Conservation (phyloP, 148 eudicot genomes). For the Amaranthus hypochondriacus region DNA sequence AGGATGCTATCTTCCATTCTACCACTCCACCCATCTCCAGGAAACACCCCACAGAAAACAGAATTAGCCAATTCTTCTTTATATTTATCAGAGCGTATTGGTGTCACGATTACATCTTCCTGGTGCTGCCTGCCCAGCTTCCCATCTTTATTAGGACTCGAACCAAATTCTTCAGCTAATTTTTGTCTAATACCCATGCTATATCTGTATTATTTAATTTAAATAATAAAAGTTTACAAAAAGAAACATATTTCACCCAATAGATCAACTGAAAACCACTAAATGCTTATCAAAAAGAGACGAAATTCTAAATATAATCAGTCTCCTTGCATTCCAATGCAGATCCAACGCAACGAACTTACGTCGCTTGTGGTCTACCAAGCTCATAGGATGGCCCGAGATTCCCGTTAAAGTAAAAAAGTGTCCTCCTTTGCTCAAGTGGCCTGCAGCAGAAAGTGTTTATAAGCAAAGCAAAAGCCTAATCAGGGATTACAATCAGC, state of each 20-base stretch:
- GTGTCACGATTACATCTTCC: constrained; percentile 78
- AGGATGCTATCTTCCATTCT: constrained; percentile 96
- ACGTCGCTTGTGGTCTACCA: constrained; percentile 89
- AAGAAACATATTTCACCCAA: not conserved
- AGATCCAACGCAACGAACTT: constrained; percentile 32
- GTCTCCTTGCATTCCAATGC: not conserved
- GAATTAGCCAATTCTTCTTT: constrained; percentile 68
- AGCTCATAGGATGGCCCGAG: constrained; percentile 77
- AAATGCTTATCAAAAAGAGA: not conserved
- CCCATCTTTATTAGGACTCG: constrained; percentile 71
- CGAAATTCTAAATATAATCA: not conserved
- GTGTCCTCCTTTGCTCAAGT: constrained; percentile 58
- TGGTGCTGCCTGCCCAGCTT: constrained; percentile 85
- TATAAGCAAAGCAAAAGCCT: not conserved
- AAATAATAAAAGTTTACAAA: no score
- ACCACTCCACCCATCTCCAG: constrained; percentile 99
- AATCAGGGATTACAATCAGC: not conserved
- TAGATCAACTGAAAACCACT: not conserved
- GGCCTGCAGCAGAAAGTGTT: constrained; percentile 49
- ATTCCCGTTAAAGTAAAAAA: constrained; percentile 95
- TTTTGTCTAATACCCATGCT: constrained; percentile 97
- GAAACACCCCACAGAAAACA: constrained; percentile 87
- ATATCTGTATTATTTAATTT: constrained; percentile 49
- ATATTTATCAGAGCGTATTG: constrained; percentile 61
- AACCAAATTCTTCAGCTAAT: constrained; percentile 83